Evolutionary conservation across 2,329 filamentous ascomycete genomes (phyloP).

Genomic region (Xylariales sp.): DNA sequence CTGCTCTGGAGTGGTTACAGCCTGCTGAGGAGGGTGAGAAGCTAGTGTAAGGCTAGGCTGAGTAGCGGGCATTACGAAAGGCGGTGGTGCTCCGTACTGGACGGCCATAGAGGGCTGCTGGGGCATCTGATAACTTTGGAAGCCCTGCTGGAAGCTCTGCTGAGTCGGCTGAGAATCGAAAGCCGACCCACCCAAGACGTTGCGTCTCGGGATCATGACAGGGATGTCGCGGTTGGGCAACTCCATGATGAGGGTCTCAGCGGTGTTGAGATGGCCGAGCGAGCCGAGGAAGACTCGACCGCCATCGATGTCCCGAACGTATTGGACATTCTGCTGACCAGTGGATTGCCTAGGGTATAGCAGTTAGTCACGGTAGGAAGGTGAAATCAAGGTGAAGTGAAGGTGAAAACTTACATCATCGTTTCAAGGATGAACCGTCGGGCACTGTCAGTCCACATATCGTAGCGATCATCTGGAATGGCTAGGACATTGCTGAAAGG

Average conservation of each 20-base stretch:
- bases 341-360: not conserved
- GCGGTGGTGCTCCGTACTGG: not conserved
- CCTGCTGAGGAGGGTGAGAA: not conserved
- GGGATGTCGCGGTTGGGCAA: not conserved
- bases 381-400: not conserved
- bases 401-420: slow-evolving; percentile 6
- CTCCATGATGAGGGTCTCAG: not conserved
- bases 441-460: not conserved
- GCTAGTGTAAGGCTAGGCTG: not conserved
- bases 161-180: not conserved
- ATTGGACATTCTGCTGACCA: not conserved
- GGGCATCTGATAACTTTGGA: not conserved
- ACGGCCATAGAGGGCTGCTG: not conserved
- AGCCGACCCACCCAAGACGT: not conserved
- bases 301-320: not conserved
- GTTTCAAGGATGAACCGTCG: not conserved
- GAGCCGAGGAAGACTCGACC: slow-evolving; percentile 4
- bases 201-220: not conserved
- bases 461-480: not conserved
- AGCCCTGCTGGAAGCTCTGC: not conserved
- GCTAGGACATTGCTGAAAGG: not conserved
- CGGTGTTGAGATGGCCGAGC: not conserved
- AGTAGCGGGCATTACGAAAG: not conserved
- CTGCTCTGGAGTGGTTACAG: not conserved
- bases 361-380: too few relatives aligned